Percentiles rank a stretch among this genome's conserved stretches.
Evolutionary conservation across 2,329 filamentous ascomycete species (phyloP).

Genomic region (Metarhizium brunneum): DNA sequence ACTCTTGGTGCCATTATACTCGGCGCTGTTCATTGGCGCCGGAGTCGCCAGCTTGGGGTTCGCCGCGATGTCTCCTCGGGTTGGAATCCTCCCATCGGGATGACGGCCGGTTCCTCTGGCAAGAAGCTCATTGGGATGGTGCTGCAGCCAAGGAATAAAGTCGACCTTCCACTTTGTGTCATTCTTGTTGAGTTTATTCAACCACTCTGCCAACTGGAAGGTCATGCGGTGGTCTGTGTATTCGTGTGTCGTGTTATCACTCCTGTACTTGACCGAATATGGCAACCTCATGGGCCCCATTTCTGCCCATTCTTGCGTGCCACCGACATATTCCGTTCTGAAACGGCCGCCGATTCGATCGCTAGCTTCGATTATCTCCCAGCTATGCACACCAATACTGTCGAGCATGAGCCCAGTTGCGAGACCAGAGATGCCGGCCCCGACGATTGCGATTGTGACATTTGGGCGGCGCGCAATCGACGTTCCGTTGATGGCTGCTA

Average conservation of each 20-base stretch:
- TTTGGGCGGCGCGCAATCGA: constrained; percentile 12
- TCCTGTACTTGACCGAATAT: constrained; percentile 26
- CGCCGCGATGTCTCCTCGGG: constrained; percentile 6
- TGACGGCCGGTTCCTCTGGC: constrained; percentile 12
- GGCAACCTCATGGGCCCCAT: constrained; percentile 37
- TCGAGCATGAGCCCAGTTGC: constrained; percentile 24
- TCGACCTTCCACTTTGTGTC: constrained; percentile 23
- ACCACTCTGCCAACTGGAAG: constrained; percentile 29
- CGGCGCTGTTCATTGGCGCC: constrained; percentile 8
- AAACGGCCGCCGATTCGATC: constrained; percentile 32
- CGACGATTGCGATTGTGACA: constrained; percentile 21
- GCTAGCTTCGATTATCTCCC: constrained; percentile 34
- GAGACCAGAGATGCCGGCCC: constrained; percentile 26
- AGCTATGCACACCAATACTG: constrained; percentile 32
- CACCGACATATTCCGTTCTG: constrained; percentile 31
- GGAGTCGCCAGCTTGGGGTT: constrained; percentile 14
- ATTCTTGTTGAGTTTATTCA: constrained; percentile 29
- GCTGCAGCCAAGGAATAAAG: constrained; percentile 33
- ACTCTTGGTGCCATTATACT: constrained; percentile 15
- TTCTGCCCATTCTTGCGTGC: constrained; percentile 23
- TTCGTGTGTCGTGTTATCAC: constrained; percentile 30
- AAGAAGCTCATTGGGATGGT: constrained; percentile 22
- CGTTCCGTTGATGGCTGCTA: constrained; percentile 23
- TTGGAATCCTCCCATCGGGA: constrained; percentile 18
- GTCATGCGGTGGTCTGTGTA: constrained; percentile 33